Evolutionary conservation across 75 land plant genomes (phyloP), one percentile per base, ranked within the genome.

Genomic region (Sequoia sempervirens): DNA sequence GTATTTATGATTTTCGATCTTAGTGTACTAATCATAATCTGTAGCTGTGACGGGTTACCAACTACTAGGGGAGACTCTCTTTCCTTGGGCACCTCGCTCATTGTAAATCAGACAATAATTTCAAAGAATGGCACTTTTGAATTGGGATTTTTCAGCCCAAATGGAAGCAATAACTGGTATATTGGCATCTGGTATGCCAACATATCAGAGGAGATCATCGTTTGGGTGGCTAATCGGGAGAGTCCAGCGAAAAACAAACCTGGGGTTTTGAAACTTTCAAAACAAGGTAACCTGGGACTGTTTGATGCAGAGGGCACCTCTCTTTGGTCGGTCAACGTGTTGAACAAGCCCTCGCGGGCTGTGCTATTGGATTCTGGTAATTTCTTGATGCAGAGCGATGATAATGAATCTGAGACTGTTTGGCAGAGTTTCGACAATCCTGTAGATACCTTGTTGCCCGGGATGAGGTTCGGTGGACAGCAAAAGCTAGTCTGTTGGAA

Each of bases 371-470:
- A 92, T 46, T 76, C 80, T 9, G 90, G 93, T 13, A 92, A 92
- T 50, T 79, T 61, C 90, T 15, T 87, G 1, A 38, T 90, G 70
- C 73, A n/a, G 53, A 84, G 86, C 40, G 66, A 47, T 14, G 79
- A 83, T 0, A n/a, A 70, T 41, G 45, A 11, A 26, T 23, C 41
- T 15, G n/a, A 18, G 12, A 13, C 15, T 1, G 1, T 85, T 12
- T 92, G 94, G 94, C 82, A 92, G 84, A 92, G 92, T 69, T 86
- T 92, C 58, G 89, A 89, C 81, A 58, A 90, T 53, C 94, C 92
- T 30, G 84, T 86, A 1, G 41, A 92, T 64, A 90, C 93, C 15
- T 90, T 90, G 93, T 30, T 92, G 37, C 90, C 90, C 14, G 88
- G 89, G 5, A 83, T 80, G 41, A 84, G 75, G 68, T 14, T 92